phyloP scores from a whole-genome alignment of 75 land plant species.

The Pinus albicaulis region DNA sequence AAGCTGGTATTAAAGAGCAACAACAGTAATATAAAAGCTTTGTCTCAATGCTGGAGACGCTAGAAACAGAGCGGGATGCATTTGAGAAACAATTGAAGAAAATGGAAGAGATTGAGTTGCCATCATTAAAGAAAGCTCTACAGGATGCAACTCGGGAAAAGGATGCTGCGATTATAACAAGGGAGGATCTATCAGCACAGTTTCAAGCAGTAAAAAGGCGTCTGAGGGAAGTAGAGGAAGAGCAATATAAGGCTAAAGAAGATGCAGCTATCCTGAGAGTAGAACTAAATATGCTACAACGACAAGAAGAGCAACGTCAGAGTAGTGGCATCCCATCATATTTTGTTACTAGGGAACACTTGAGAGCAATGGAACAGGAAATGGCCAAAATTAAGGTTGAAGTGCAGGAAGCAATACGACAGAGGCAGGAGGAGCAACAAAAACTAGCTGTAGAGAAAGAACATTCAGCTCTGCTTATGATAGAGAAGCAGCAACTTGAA shows the following conservation, averaged over 20 bases:
- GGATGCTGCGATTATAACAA: constrained; percentile 71
- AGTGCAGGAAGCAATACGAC: constrained; percentile 38
- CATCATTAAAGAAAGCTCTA: constrained; percentile 59
- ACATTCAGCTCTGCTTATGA: constrained; percentile 24
- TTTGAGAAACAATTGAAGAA: constrained; percentile 43
- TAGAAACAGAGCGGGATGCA: constrained; percentile 40
- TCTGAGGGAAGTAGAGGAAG: constrained; percentile 72
- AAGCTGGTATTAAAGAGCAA: constrained; percentile 40
- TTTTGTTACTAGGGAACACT: constrained; percentile 24
- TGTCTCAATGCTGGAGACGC: constrained; percentile 39
- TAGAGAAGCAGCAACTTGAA: constrained; percentile 59
- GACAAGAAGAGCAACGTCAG: constrained; percentile 36
- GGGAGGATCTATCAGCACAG: constrained; percentile 71
- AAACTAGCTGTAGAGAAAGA: constrained; percentile 48
- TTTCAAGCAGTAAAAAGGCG: constrained; percentile 55
- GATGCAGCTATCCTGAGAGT: constrained; percentile 72
- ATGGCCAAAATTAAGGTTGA: constrained; percentile 33
- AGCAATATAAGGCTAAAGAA: constrained; percentile 77
- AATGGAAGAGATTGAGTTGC: constrained; percentile 48
- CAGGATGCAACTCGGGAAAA: constrained; percentile 66
- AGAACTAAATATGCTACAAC: constrained; percentile 58
- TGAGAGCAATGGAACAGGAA: constrained; percentile 53
- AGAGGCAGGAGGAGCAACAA: constrained; percentile 52
- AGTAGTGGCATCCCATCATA: constrained; percentile 16
- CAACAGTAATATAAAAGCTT: constrained; percentile 40